phyloP scores from a whole-genome alignment of 441 rosid genomes.

The Erodium chrysanthum region DNA sequence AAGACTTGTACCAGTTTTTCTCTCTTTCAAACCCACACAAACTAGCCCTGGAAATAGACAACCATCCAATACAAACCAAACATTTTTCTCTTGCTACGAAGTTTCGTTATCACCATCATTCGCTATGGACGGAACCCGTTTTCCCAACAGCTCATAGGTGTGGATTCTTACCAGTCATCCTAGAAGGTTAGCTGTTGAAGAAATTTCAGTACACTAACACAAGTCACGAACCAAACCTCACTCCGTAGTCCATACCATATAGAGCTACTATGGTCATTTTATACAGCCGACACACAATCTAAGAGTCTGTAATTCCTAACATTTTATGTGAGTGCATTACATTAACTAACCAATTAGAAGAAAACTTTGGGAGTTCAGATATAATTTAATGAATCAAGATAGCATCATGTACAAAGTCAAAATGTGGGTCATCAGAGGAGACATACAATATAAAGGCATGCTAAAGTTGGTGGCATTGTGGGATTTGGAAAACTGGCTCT shows the following conservation, averaged over 20 bases:
- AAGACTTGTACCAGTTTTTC: background rate
- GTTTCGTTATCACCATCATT: too few relatives aligned
- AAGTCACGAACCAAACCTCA: background rate
- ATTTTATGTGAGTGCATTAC: too few relatives aligned
- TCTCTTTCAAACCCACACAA: background rate
- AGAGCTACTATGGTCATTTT: too few relatives aligned
- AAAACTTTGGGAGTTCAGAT: background rate
- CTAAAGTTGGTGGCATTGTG: background rate
- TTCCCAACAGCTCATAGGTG: too few relatives aligned
- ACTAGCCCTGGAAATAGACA: background rate
- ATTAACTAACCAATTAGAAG: background rate
- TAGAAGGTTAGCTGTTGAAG: background rate
- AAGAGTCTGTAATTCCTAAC: background rate
- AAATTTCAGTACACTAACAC: background rate
- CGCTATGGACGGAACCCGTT: too few relatives aligned
- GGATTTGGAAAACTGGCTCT: slow-evolving; percentile 9
- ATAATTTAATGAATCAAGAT: background rate
- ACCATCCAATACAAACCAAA: background rate
- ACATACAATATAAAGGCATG: background rate
- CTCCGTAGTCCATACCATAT: too few relatives aligned
- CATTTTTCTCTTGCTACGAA: background rate
- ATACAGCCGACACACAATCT: too few relatives aligned
- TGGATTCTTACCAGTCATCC: background rate
- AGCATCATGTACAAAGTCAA: background rate
- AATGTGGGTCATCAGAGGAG: background rate